phyloP scores from a whole-genome alignment of 371 early-diverging fungal genomes.

The Lichtheimia ramosa region DNA sequence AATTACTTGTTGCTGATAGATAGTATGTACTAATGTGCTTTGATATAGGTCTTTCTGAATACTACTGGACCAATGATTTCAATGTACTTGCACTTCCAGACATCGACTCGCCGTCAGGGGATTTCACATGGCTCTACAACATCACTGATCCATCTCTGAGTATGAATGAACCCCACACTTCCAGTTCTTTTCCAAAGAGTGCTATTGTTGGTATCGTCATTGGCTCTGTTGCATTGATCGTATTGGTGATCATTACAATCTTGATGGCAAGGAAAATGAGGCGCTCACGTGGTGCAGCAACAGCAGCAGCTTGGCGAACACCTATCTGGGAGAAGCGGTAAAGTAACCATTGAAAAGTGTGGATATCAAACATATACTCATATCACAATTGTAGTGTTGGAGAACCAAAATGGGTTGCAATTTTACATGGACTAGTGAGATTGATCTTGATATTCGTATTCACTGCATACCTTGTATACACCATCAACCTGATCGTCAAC shows the following conservation, averaged over 20 bases:
- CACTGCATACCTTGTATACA: background rate
- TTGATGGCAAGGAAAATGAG: background rate
- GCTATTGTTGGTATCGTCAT: slow-evolving; percentile 5
- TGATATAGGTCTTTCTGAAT: background rate
- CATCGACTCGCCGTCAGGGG: background rate
- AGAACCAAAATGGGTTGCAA: background rate
- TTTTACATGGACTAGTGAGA: background rate
- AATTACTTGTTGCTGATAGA: background rate
- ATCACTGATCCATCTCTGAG: background rate
- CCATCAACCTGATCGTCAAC: background rate
- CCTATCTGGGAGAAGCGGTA: background rate
- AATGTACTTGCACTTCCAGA: background rate
- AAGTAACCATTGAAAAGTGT: background rate
- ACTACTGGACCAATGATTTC: background rate
- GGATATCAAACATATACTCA: background rate
- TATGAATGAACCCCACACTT: background rate
- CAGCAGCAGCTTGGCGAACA: background rate
- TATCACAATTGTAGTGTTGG: background rate
- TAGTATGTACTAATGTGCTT: background rate
- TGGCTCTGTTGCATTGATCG: background rate
- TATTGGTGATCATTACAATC: background rate
- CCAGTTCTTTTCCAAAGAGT: background rate
- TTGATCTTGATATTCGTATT: background rate
- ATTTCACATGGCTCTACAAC: background rate
- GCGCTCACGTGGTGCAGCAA: background rate